Evolutionary conservation across 2,329 filamentous ascomycete genomes (phyloP).

Genomic region (Chalaropsis ovoidea): DNA sequence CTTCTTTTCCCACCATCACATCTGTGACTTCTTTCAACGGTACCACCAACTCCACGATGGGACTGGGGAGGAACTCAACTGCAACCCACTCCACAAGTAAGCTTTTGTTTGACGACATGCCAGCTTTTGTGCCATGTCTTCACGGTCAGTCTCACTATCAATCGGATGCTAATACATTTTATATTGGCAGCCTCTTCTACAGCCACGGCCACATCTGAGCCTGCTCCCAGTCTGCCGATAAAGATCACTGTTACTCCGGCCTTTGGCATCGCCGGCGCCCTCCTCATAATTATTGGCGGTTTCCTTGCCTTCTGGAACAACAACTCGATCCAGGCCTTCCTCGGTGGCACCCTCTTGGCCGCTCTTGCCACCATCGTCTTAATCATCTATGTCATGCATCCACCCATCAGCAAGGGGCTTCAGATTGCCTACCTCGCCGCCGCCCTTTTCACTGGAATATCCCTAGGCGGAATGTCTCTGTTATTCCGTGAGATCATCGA

Average conservation of each 20-base stretch:
- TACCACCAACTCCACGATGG: neutral
- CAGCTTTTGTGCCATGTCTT: neutral
- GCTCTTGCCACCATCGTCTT: slow-evolving; percentile 68
- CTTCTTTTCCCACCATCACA: neutral
- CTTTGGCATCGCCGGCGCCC: slow-evolving; percentile 64
- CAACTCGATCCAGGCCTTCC: slow-evolving; percentile 65
- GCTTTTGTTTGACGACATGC: no score
- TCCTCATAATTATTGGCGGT: slow-evolving; percentile 64
- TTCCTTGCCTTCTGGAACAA: slow-evolving; percentile 68
- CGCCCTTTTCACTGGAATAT: slow-evolving; percentile 57
- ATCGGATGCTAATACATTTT: neutral
- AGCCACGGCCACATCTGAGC: slow-evolving; percentile 1
- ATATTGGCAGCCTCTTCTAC: neutral
- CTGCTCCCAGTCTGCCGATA: slow-evolving; percentile 42
- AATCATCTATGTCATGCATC: slow-evolving; percentile 78
- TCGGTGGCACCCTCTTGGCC: slow-evolving; percentile 65
- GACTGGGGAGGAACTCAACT: neutral
- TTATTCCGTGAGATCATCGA: slow-evolving; percentile 78
- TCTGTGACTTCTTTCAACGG: neutral
- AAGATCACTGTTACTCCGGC: slow-evolving; percentile 67
- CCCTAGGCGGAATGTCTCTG: slow-evolving; percentile 63
- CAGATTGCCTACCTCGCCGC: slow-evolving; percentile 85
- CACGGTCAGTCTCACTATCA: neutral
- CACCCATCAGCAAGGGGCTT: slow-evolving; percentile 61
- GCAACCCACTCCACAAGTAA: neutral